Evolutionary conservation across 495 filamentous ascomycete species (phyloP).

Genomic region (Sabuloglossum arenarium): DNA sequence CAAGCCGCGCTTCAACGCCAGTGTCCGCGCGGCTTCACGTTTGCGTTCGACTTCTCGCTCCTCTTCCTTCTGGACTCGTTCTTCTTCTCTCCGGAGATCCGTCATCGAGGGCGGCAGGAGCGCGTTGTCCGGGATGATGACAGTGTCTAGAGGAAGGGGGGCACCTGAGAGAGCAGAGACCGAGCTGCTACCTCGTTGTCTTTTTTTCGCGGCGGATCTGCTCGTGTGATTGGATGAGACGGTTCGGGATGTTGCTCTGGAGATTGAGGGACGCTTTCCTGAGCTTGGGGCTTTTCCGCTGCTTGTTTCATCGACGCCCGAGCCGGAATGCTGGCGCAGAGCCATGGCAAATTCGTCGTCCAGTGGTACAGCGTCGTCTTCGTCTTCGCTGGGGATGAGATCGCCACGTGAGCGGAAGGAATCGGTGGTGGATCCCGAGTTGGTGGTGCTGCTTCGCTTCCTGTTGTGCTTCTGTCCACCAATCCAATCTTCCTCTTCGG

Average conservation of each 20-base stretch:
- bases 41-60: conserved; percentile 47
- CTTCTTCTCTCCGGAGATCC: conserved; percentile 62
- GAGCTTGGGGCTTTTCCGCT: not conserved
- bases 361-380: conserved; percentile 77
- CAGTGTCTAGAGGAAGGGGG: conserved; percentile 13
- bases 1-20: conserved; percentile 54
- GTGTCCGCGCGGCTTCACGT: conserved; percentile 44
- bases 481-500: conserved; percentile 25
- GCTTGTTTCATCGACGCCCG: conserved; percentile 15
- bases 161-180: conserved; percentile 15
- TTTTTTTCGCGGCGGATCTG: conserved; percentile 9
- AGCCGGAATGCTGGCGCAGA: conserved; percentile 25
- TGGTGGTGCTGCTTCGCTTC: conserved; percentile 58
- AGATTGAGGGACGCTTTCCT: conserved; percentile 6
- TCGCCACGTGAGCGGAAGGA: conserved; percentile 86
- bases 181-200: conserved; percentile 11
- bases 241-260: conserved; percentile 17
- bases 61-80: conserved; percentile 42
- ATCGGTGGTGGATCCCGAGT: conserved; percentile 67
- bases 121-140: not conserved
- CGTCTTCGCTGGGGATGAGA: conserved; percentile 78
- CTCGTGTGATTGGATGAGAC: conserved; percentile 16
- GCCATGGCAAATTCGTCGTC: conserved; percentile 83
- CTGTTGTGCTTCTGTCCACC: conserved; percentile 25
- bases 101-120: conserved; percentile 21